Evolutionary conservation across 2,329 filamentous ascomycete genomes (phyloP), one percentile per base, ranked within the genome.

Genomic region (Talaromyces rugulosus): DNA sequence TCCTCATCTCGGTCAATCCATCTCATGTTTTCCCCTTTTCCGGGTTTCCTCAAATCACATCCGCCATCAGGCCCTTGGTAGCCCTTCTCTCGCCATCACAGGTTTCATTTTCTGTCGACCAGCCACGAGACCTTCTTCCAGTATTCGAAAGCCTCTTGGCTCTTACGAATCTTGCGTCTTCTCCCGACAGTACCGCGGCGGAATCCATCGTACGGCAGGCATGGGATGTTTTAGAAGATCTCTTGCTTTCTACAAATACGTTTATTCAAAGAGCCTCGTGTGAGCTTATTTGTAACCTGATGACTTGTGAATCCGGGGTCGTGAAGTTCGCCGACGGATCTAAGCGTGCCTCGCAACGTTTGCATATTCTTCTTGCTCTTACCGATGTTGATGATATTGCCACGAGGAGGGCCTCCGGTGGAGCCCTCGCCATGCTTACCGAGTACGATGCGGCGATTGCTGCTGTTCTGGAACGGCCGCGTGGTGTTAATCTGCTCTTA

Each of bases 81-180:
- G 87, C 86, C 23, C 89, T 98, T 59, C 83, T 98, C 16, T 78
- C 84, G 0, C 85, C 87, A 5, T 86, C 90, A 57, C 84, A 87
- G 4, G 78, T 80, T 2, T 85, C 88, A 53, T 65, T 74, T 42
- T 73, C 77, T 6, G 76, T 71, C 28, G 77, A 79, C 62, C 80
- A 82, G 59, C 85, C 85, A 1, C 85, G 89, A 58, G 90, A 96
- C 73, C 85, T 98, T 14, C 83, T 99, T 0, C 92, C 95, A 0
- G 88, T 90, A 0, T 99, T 98, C 68, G 95, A 99, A 76, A 84
- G 89, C 0, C 83, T 99, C 8, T 89, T 98, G 74, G 94, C 95
- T 0, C 84, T 99, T 40, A 98, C 95, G 0, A 99, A 99, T 69
- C 85, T 99, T 7, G 95, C 94, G 0, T 96, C 91, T 0, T 72